Conservation (phyloP, 768 basidiomycete species). For the Leccinum ochraceum region DNA sequence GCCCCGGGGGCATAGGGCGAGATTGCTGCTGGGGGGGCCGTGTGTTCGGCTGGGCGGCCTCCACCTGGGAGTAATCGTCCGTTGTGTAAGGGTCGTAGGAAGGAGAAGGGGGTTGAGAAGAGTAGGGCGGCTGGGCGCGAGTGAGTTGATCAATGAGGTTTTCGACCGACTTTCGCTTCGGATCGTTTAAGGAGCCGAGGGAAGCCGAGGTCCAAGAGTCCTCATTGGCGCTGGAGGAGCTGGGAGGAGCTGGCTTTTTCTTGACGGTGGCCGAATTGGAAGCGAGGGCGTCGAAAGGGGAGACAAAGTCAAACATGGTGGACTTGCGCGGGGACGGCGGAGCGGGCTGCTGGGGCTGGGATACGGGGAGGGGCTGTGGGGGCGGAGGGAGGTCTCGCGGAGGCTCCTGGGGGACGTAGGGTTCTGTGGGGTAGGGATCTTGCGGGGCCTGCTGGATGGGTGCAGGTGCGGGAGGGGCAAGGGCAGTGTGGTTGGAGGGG, state of each 20-base stretch:
- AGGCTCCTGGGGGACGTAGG: conserved; percentile 24
- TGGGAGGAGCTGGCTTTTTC: conserved; percentile 59
- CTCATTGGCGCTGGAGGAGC: conserved; percentile 49
- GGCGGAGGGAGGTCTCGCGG: conserved; percentile 29
- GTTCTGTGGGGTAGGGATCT: conserved; percentile 43
- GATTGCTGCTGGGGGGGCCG: conserved; percentile 26
- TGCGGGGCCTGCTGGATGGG: conserved; percentile 37
- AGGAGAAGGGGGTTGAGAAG: conserved; percentile 40
- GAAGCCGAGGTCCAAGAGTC: conserved; percentile 55
- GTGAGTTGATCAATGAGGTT: conserved; percentile 77
- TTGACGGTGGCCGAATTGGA: conserved; percentile 48
- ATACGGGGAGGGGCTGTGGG: conserved; percentile 22
- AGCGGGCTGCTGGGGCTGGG: conserved; percentile 41
- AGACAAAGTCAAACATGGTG: conserved; percentile 83
- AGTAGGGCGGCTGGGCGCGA: conserved; percentile 40
- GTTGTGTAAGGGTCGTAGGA: conserved; percentile 39
- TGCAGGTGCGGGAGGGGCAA: conserved; percentile 45
- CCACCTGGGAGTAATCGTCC: conserved; percentile 49
- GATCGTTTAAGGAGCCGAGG: conserved; percentile 36
- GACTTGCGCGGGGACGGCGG: conserved; percentile 75
- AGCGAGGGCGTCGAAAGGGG: conserved; percentile 80
- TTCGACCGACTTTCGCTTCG: conserved; percentile 82
- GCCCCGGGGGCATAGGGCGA: conserved; percentile 46
- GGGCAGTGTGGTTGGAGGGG: conserved; percentile 37
- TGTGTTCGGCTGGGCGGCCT: conserved; percentile 27